These are phyloP conservation scores for Ilyonectria sp. DNA, from an alignment of 2,329 filamentous ascomycete species.

Conservation along the genomic window DNA sequence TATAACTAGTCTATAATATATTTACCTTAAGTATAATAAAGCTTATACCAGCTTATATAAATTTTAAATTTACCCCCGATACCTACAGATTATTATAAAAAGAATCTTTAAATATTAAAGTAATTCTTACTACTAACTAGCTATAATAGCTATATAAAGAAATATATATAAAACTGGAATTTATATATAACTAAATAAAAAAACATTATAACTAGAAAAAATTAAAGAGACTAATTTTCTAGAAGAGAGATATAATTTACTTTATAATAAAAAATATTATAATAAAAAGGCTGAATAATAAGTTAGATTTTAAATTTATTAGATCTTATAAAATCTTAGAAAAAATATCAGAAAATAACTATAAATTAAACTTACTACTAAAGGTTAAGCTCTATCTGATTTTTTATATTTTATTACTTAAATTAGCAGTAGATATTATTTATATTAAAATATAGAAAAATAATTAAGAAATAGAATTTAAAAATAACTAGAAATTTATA, in stretches of 20 bases:
- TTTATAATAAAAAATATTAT: too few species aligned
- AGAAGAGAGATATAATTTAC: constrained; percentile 34
- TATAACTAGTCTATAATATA: constrained; percentile 22
- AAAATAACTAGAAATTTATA: too few species aligned
- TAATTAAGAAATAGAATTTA: too few species aligned
- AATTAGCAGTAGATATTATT: too few species aligned
- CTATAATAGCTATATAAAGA: constrained; percentile 23
- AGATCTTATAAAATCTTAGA: too few species aligned
- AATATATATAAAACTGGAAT: background rate
- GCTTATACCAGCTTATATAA: constrained; percentile 18
- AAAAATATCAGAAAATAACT: too few species aligned
- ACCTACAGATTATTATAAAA: constrained; percentile 1
- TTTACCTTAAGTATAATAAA: constrained; percentile 7
- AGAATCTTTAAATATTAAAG: constrained; percentile 2
- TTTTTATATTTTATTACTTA: too few species aligned
- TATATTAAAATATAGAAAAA: too few species aligned
- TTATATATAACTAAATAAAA: constrained; percentile 25
- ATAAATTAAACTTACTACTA: too few species aligned
- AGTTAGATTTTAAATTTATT: too few species aligned
- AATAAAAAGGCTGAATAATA: too few species aligned
- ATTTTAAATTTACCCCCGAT: constrained; percentile 24
- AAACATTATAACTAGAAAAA: constrained; percentile 35
- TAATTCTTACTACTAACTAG: constrained; percentile 19
- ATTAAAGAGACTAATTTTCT: constrained; percentile 33
- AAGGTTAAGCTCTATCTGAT: too few species aligned